Conservation (phyloP, 805 yeast genomes). For the Lachancea fermentati region DNA sequence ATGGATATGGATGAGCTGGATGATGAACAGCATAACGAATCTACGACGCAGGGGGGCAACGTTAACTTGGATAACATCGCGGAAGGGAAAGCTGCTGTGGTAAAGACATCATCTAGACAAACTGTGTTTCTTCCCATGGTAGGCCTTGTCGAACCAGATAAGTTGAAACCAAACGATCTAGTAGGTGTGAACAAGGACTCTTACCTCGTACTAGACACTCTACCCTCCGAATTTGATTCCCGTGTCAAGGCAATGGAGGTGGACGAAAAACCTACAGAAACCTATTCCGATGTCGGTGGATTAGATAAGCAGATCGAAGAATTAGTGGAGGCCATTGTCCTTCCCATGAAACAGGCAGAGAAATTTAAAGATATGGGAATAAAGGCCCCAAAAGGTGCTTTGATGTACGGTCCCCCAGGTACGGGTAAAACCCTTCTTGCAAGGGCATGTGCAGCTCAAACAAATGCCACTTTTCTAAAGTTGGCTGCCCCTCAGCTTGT, state of each 20-base stretch:
- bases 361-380: conserved; percentile 98
- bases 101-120: conserved; percentile 95
- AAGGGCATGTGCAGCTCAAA: conserved; percentile 97
- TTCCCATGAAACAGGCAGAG: conserved; percentile 95
- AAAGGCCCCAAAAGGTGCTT: conserved; percentile 97
- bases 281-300: conserved; percentile 97
- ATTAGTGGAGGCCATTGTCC: conserved; percentile 93
- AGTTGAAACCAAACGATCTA: conserved; percentile 93
- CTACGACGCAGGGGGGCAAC: conserved; percentile 85
- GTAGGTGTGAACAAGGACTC: conserved; percentile 98
- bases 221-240: conserved; percentile 96
- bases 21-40: conserved; percentile 51
- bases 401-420: conserved; percentile 96
- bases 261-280: conserved; percentile 95
- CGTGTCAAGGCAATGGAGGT: conserved; percentile 97
- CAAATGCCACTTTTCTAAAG: conserved; percentile 91
- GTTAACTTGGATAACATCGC: conserved; percentile 88
- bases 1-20: conserved; percentile 82
- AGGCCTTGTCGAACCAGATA: conserved; percentile 88
- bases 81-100: conserved; percentile 94
- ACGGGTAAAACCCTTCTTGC: conserved; percentile 95
- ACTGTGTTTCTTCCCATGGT: conserved; percentile 94
- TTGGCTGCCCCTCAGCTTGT: conserved; percentile 96
- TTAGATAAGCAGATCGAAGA: conserved; percentile 94
- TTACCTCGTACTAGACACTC: conserved; percentile 83